Base-by-base conservation (phyloP, 1,139 yeast genomes). In the Blastobotrys raffinosifermentans region DNA sequence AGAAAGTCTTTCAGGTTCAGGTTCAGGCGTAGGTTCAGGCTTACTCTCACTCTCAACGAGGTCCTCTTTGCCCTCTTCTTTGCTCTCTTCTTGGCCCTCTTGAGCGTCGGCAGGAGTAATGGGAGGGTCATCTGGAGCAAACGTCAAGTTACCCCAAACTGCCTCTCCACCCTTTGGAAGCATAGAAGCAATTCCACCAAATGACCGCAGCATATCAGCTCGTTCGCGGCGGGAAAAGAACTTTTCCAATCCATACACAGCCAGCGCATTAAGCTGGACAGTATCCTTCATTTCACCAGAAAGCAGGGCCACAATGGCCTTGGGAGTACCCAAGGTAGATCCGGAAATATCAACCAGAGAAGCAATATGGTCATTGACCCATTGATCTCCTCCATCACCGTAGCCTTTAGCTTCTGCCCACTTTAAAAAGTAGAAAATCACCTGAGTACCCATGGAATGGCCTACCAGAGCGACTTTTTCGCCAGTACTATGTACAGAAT, bases 211-310 rank as follows among this genome's bases (percentile, higher is more conserved):
- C 80, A 91, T 71, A 44, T 84, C 94, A 4, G 87, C 77, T 47
- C 98, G 73, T 63, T 91, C 98, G 44, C 76, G 73, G 56, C 95
- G 73, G 36, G 94, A 82, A 60, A 91, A 87, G 63, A 89, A 93
- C 62, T 84, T 86, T 55, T 91, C 98, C 41, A 91, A 70, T 1
- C 97, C 98, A 53, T 86, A 86, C 45, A 89, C 87, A 0, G 98
- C 98, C 47, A 91, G 65, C 2, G 94, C 81, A 58, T 91, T 91
- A 57, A 91, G 69, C 54, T 91, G 96, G 19, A 93, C 94, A 0
- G 98, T 91, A 57, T 91, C 98, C 59, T 80, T 85, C 98, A 93
- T 91, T 63, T 91, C 98, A 18, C 98, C 98, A 14, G 96, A 85
- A 15, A 93, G 63, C 43, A 91, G 66, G 0, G 96, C 96, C 0